A percentile compares a stretch with the other conserved stretches of the same genome.
Conservation (phyloP, 2,329 filamentous ascomycete genomes). For the Alternaria novae-zelandiae region DNA sequence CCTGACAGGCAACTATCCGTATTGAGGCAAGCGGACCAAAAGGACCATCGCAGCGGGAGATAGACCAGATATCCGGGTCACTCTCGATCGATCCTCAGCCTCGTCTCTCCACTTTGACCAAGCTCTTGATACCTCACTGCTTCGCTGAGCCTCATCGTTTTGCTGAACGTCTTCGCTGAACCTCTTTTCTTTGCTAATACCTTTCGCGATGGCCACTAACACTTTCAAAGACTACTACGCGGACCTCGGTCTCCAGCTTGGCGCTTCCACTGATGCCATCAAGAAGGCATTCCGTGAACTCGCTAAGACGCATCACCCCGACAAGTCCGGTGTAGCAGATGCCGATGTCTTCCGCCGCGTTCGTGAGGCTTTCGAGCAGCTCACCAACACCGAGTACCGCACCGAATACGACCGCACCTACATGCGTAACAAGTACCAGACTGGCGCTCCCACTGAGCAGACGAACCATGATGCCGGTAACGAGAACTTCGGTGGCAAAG, state of each 20-base stretch:
- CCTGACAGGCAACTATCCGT: constrained; percentile 1
- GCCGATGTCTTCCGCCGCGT: constrained; percentile 12
- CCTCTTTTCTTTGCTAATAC: background rate
- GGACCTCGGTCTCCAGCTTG: constrained; percentile 78
- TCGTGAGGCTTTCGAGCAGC: constrained; percentile 22
- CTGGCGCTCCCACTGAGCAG: background rate
- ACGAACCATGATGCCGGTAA: background rate
- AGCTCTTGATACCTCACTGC: background rate
- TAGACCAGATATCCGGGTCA: background rate
- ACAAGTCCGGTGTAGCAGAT: constrained; percentile 76
- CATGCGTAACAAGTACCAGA: background rate
- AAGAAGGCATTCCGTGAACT: constrained; percentile 96
- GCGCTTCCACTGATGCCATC: constrained; percentile 79
- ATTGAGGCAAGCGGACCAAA: background rate
- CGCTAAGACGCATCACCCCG: constrained; percentile 93
- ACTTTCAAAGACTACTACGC: constrained; percentile 76
- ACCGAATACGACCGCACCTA: constrained; percentile 15
- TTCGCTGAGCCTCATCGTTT: background rate
- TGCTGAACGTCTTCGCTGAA: background rate
- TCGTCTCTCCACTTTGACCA: background rate
- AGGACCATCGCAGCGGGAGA: background rate
- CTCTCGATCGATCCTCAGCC: background rate
- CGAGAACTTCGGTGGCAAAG: background rate
- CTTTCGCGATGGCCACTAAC: constrained; percentile 11
- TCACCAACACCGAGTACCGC: constrained; percentile 9